A percentile compares a stretch with the other conserved stretches of the same genome.
phyloP scores from a whole-genome alignment of 139 green algal genomes.

The Volvox reticuliferus region DNA sequence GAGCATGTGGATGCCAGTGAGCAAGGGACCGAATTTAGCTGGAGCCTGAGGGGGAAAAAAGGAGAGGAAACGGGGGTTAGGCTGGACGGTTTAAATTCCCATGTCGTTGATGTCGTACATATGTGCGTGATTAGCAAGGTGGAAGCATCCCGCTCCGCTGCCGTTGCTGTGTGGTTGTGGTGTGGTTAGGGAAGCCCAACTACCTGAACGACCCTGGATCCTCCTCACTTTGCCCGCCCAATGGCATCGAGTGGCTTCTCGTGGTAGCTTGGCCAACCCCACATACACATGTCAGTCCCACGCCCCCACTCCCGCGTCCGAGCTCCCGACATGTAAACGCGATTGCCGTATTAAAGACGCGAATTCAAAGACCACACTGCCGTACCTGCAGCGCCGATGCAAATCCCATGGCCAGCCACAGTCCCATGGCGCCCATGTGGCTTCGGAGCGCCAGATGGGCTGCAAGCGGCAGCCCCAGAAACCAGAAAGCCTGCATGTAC shows the following conservation, averaged over 20 bases:
- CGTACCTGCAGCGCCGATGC: slow-evolving; percentile 39
- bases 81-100: no score
- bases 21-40: not conserved
- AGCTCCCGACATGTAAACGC: not conserved
- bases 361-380: not conserved
- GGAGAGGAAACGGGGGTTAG: no score
- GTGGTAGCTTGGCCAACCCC: no score
- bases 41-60: no score
- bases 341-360: not conserved
- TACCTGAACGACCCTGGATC: not conserved
- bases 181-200: no score
- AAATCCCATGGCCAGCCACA: slow-evolving; percentile 38
- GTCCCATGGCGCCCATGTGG: slow-evolving; percentile 12
- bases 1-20: not conserved
- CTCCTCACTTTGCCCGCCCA: not conserved
- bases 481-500: slow-evolving; percentile 25
- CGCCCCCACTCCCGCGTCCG: not conserved
- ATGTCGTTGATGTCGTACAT: no score
- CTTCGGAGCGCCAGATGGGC: slow-evolving; percentile 8
- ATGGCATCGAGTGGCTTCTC: not conserved
- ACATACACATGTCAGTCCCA: not conserved
- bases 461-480: slow-evolving; percentile 23
- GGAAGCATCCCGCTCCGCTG: no score
- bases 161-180: no score
- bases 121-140: no score